Percentiles rank a stretch among this genome's conserved stretches.
These are phyloP conservation scores for Solanum chacoense DNA, from an alignment of 305 asterid genomes.

Conservation along the genomic window DNA sequence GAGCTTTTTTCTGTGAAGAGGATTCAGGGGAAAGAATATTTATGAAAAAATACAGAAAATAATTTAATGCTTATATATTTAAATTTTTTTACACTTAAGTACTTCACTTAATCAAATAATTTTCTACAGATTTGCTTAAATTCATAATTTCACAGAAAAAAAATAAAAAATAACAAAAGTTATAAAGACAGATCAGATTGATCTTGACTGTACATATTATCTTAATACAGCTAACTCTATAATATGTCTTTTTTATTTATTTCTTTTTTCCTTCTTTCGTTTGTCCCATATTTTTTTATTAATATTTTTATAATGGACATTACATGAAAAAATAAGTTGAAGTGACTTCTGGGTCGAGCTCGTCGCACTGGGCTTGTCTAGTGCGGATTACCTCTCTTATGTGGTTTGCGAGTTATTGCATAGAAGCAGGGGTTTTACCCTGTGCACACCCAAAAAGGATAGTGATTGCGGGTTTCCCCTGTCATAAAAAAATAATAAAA, in stretches of 20 bases:
- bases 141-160: not conserved
- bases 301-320: not conserved
- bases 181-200: not conserved
- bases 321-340: not conserved
- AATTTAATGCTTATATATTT: not conserved
- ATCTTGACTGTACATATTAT: not conserved
- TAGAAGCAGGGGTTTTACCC: too few relatives aligned
- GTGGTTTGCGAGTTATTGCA: too few relatives aligned
- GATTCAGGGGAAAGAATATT: not conserved
- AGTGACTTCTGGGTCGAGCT: not conserved
- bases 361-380: too few relatives aligned
- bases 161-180: not conserved
- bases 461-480: too few relatives aligned
- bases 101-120: not conserved
- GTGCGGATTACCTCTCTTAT: too few relatives aligned
- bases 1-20: constrained; percentile 23
- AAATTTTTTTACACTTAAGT: not conserved
- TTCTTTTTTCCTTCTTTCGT: not conserved
- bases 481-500: too few relatives aligned
- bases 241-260: not conserved
- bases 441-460: too few relatives aligned
- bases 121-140: not conserved
- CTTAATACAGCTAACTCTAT: not conserved
- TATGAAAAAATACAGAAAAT: not conserved
- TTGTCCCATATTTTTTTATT: not conserved